A percentile compares a stretch with the other conserved stretches of the same genome.
phyloP scores from a whole-genome alignment of 2,329 filamentous ascomycete species.

The Rhinocladiella mackenziei region DNA sequence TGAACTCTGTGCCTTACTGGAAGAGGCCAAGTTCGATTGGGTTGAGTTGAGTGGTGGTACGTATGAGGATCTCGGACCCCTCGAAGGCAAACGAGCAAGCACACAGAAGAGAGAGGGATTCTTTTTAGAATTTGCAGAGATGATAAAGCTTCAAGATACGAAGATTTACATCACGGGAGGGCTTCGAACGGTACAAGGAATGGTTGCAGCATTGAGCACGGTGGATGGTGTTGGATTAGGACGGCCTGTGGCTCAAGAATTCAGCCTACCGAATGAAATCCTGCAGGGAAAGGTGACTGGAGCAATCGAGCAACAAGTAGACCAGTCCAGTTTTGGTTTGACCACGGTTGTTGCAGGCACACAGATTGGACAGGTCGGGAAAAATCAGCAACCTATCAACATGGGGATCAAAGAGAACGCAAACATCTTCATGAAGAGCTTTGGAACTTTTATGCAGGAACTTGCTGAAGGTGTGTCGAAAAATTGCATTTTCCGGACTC shows the following conservation, averaged over 20 bases:
- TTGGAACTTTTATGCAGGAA: no score
- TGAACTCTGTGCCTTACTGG: conserved; percentile 22
- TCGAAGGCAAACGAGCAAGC: conserved; percentile 25
- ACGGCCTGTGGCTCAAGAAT: conserved; percentile 48
- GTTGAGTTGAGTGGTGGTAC: conserved; percentile 28
- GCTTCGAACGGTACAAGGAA: conserved; percentile 20
- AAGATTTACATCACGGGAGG: conserved; percentile 27
- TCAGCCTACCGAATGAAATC: conserved; percentile 33
- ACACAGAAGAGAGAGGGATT: conserved; percentile 24
- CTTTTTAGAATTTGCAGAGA: conserved; percentile 28
- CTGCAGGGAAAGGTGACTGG: conserved; percentile 39
- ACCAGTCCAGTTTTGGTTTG: conserved; percentile 52
- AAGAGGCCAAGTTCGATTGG: conserved; percentile 25
- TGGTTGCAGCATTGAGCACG: conserved; percentile 20
- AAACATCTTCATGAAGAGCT: conserved; percentile 47
- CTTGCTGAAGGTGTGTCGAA: no score
- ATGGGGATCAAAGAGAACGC: conserved; percentile 47
- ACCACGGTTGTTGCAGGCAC: conserved; percentile 47
- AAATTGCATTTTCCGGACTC: no score
- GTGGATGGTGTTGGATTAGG: conserved; percentile 26
- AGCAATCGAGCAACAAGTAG: conserved; percentile 47
- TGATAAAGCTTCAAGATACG: conserved; percentile 25
- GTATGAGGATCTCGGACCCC: conserved; percentile 23
- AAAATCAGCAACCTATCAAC: conserved; percentile 53
- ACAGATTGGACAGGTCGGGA: conserved; percentile 52